These are phyloP conservation scores for Blumeria hordei DNA, from an alignment of 2,329 filamentous ascomycete species.

Conservation along the genomic window DNA sequence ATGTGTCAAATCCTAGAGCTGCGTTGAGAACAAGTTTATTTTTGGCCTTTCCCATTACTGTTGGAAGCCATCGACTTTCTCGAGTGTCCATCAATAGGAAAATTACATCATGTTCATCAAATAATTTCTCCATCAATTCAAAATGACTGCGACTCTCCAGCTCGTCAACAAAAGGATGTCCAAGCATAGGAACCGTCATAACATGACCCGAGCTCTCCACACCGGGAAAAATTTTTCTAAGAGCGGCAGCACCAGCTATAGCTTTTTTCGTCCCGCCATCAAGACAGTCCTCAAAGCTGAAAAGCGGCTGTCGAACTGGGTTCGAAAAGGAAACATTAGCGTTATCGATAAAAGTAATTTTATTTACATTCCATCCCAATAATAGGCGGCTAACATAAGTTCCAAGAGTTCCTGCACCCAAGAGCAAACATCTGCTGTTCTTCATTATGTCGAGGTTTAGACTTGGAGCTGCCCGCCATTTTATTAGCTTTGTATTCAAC, in stretches of 20 bases:
- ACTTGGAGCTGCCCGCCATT: conserved; percentile 83
- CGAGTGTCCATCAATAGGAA: conserved; percentile 95
- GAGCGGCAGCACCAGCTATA: conserved; percentile 48
- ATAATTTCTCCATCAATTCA: conserved; percentile 45
- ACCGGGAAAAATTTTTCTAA: conserved; percentile 75
- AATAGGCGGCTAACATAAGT: conserved; percentile 82
- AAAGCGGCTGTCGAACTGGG: conserved; percentile 81
- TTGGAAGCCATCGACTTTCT: conserved; percentile 86
- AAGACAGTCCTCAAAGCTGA: conserved; percentile 71
- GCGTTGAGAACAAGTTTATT: conserved; percentile 95
- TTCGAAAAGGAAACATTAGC: conserved; percentile 88
- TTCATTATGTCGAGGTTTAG: conserved; percentile 78
- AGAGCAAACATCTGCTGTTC: conserved; percentile 64
- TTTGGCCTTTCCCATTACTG: conserved; percentile 78
- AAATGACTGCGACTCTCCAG: conserved; percentile 48
- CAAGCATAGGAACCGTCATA: conserved; percentile 83
- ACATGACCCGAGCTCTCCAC: conserved; percentile 60
- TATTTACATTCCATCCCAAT: conserved; percentile 85
- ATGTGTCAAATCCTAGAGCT: conserved; percentile 87
- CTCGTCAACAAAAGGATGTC: conserved; percentile 62
- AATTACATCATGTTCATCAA: conserved; percentile 70
- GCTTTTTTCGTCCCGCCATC: conserved; percentile 72
- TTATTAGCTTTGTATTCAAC: conserved; percentile 92
- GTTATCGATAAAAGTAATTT: conserved; percentile 91
- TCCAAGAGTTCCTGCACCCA: conserved; percentile 81